Evolutionary conservation across 352 stramenopile species (phyloP).

Genomic region (Albugo candida): DNA sequence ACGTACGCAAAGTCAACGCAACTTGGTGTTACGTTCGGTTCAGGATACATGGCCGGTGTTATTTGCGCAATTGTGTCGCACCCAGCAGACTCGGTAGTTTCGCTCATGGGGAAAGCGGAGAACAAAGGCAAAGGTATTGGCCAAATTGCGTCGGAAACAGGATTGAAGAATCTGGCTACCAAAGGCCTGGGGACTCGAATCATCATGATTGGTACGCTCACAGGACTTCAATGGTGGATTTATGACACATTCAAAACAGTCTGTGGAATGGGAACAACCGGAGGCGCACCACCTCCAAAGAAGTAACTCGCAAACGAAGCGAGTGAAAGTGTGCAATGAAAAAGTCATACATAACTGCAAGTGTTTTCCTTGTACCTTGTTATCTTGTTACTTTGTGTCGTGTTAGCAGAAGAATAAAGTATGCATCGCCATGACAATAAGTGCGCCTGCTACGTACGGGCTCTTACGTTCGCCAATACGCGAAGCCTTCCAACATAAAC

Average conservation of each 20-base stretch:
- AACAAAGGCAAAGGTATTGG: slow-evolving; percentile 84
- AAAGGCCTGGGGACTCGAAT: slow-evolving; percentile 86
- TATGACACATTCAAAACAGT: slow-evolving; percentile 91
- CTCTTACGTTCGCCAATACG: slow-evolving; percentile 85
- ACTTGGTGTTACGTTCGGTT: slow-evolving; percentile 93
- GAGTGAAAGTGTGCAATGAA: neutral
- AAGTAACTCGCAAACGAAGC: neutral
- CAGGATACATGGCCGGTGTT: slow-evolving; percentile 97
- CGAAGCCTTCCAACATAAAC: slow-evolving; percentile 84
- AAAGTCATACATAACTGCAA: neutral
- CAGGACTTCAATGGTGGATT: slow-evolving; percentile 93
- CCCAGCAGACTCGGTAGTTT: slow-evolving; percentile 97
- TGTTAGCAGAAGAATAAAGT: slow-evolving; percentile 75
- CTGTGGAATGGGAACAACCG: slow-evolving; percentile 82
- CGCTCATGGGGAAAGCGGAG: slow-evolving; percentile 86
- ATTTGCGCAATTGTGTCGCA: slow-evolving; percentile 98
- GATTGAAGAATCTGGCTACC: slow-evolving; percentile 56
- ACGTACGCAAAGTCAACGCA: slow-evolving; percentile 87
- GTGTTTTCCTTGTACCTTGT: neutral
- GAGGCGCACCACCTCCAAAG: slow-evolving; percentile 54
- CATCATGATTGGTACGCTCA: slow-evolving; percentile 92
- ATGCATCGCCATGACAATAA: slow-evolving; percentile 81
- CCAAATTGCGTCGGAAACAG: slow-evolving; percentile 70
- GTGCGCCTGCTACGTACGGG: slow-evolving; percentile 60
- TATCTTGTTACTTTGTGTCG: slow-evolving; percentile 11